Base-by-base conservation (phyloP, 805 yeast species). In the Candida morakotiae region DNA sequence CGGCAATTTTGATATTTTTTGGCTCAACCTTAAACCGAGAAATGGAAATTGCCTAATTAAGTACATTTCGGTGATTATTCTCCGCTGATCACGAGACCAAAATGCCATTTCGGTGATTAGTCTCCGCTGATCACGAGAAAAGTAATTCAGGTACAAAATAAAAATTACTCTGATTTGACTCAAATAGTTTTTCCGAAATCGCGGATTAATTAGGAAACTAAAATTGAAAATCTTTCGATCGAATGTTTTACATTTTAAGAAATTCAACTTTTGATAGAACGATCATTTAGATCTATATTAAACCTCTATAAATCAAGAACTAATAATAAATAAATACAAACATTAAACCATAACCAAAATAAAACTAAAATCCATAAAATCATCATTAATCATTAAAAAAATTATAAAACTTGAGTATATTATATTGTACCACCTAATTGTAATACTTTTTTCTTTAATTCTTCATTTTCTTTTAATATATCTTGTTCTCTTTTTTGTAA, bases 401-500 rank as follows among this genome's bases (percentile, higher is more conserved):
- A 26, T 23, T 23, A 4, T 10, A 11, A 13, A 8, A 14, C n/a
- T n/a, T n/a, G n/a, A n/a, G n/a, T n/a, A n/a, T n/a, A n/a, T 24
- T 18, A 38, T 38, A 39, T 22, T 26, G 35, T 18, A 11, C 48
- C 48, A 13, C 47, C 47, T 7, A 45, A 31, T 29, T 34, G 22
- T 21, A 19, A 33, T 18, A 56, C 31, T 28, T 64, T 63, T 7
- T 39, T 32, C 32, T 41, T 55, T 33, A 61, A 44, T 19, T 42
- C 40, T 24, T 42, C 56, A 35, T 58, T 39, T 46, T 66, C 66
- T 16, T 49, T 48, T 46, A 45, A 48, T 44, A 68, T 47, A 35
- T 55, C 56, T 28, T 54, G 51, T 50, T 78, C 76, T 42, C 71
- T 72, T 28, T 68, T 67, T 49, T 77, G 80, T 44, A 81, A 53